These are phyloP conservation scores for Brassica hybrid DNA, from an alignment of 441 rosid species.

Conservation along the genomic window DNA sequence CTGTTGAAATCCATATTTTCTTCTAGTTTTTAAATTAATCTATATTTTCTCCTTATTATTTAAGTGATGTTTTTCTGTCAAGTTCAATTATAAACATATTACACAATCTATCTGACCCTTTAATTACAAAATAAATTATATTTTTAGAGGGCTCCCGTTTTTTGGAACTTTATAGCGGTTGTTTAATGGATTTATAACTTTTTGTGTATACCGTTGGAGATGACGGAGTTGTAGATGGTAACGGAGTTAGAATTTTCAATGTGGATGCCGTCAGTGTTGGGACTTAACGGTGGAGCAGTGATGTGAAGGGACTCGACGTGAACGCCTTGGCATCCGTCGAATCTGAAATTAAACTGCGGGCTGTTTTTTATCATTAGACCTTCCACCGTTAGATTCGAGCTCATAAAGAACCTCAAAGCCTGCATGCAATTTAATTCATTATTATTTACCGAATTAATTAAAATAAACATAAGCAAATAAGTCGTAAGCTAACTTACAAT, in stretches of 20 bases:
- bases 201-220: constrained; percentile 60
- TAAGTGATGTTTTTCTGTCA: background rate
- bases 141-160: background rate
- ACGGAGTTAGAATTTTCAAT: constrained; percentile 75
- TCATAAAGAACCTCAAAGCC: constrained; percentile 85
- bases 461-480: background rate
- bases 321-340: constrained; percentile 73
- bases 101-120: background rate
- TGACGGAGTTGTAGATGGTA: constrained; percentile 60
- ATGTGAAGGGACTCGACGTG: constrained; percentile 67
- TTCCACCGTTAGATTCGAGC: constrained; percentile 76
- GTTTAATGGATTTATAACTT: background rate
- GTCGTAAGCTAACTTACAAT: constrained; percentile 53
- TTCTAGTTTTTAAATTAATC: background rate
- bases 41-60: background rate
- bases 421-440: constrained; percentile 34
- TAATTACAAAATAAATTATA: background rate
- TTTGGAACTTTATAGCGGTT: background rate
- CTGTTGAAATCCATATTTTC: background rate
- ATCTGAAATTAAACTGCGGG: constrained; percentile 87
- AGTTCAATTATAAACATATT: background rate
- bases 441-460: background rate
- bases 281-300: constrained; percentile 78
- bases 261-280: constrained; percentile 96
- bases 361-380: constrained; percentile 71